Conservation (phyloP, 1,284 basidiomycete genomes). For the Puccinia coronata region DNA sequence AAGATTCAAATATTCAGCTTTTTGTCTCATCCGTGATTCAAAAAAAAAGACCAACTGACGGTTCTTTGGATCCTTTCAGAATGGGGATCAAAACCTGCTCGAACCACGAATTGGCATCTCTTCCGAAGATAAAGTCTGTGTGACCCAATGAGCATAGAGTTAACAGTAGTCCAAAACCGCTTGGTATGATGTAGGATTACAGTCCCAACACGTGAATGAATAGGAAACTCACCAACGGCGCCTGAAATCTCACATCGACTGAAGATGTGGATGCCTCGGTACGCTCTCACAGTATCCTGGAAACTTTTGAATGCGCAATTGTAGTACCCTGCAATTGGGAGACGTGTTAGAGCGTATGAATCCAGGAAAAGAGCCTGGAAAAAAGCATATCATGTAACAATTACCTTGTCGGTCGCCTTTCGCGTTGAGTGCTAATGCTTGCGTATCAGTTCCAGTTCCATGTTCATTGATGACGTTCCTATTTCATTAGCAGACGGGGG, state of each 20-base stretch:
- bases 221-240: conserved; percentile 24
- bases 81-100: conserved; percentile 21
- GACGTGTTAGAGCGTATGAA: not conserved
- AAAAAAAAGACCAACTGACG: not conserved
- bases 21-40: too few relatives aligned
- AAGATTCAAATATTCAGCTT: too few relatives aligned
- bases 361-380: not conserved
- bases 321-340: conserved; percentile 18
- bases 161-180: too few relatives aligned
- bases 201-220: not conserved
- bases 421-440: conserved; percentile 37
- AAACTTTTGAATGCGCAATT: conserved; percentile 36
- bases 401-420: conserved; percentile 38
- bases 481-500: not conserved
- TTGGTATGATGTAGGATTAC: not conserved
- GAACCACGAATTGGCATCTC: conserved; percentile 34
- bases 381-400: not conserved
- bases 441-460: conserved; percentile 40
- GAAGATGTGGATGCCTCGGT: conserved; percentile 24
- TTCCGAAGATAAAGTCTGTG: conserved; percentile 44
- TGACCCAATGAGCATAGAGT: not conserved
- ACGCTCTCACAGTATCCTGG: conserved; percentile 39
- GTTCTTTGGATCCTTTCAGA: conserved; percentile 26
- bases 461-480: conserved; percentile 34
- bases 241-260: conserved; percentile 37